Base-by-base conservation (phyloP, 2,329 filamentous ascomycete species). In the Hypoxylon rubiginosum region DNA sequence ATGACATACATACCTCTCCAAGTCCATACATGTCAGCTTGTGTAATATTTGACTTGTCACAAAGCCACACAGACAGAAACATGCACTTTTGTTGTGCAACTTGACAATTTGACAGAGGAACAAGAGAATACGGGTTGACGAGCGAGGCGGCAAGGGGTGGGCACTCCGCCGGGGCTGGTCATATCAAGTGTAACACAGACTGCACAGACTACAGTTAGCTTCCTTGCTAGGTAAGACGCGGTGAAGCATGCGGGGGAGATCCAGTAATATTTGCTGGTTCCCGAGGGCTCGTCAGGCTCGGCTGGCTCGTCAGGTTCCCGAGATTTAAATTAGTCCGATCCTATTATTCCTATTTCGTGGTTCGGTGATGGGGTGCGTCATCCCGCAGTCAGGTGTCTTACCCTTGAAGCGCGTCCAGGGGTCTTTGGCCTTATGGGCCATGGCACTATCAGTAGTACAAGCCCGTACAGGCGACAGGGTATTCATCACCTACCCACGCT, bases 291-390 rank as follows among this genome's bases (percentile, higher is more conserved):
- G 39, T n/a, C 36, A 43, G 26, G n/a, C n/a, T n/a, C n/a, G n/a
- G n/a, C n/a, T n/a, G n/a, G n/a, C n/a, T n/a, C n/a, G n/a, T n/a
- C n/a, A n/a, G 4, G 39, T 17, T 10, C 39, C n/a, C n/a, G 39
- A 43, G 39, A 43, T 43, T 17, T n/a, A n/a, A 43, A 53, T 24
- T 49, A 49, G 49, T 17, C 10, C 19, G 5, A 54, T 19, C 49
- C 58, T 58, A 45, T 51, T 36, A 21, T 34, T 51, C 66, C 66
- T 55, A 62, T 53, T 62, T 60, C n/a, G 34, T 60, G 19, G 48
- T 61, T 68, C 66, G 66, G 66, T 68, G 34, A 58, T 51, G 28
- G 34, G 36, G 58, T 58, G 56, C 66, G 66, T 68, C 66, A 68
- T 66, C 53, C 34, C 21, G 32, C 36, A 51, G 55, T 65, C 65